Conservation (phyloP, 495 filamentous ascomycete genomes). For the Lineolata rhizophorae region DNA sequence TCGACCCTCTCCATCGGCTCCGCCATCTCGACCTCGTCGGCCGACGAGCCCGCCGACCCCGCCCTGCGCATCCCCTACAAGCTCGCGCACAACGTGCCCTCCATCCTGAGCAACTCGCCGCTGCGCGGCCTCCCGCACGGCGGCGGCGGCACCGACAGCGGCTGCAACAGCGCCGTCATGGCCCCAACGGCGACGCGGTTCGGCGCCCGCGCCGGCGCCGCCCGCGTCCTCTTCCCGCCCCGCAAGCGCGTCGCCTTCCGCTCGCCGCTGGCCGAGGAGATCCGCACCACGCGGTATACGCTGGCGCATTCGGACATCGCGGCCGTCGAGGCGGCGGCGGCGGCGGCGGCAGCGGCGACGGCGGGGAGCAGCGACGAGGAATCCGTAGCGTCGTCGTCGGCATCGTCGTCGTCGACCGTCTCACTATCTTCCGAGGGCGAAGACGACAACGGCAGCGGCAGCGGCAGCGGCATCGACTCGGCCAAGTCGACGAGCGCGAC, state of each 20-base stretch:
- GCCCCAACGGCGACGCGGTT: too few relatives aligned
- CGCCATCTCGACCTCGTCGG: conserved; percentile 11
- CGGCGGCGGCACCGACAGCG: conserved; percentile 9
- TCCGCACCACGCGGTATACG: conserved; percentile 28
- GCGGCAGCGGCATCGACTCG: too few relatives aligned
- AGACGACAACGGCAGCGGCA: too few relatives aligned
- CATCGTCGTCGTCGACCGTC: too few relatives aligned
- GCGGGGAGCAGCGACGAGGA: conserved; percentile 4
- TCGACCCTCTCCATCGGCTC: conserved; percentile 10
- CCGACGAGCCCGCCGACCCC: conserved; percentile 8
- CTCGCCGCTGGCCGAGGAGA: conserved; percentile 30
- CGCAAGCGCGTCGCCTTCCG: conserved; percentile 34
- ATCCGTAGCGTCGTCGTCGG: conserved; percentile 4
- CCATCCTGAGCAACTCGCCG: conserved; percentile 18
- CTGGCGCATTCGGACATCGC: conserved; percentile 27
- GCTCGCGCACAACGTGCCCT: conserved; percentile 14
- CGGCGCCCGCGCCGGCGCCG: conserved; percentile 18
- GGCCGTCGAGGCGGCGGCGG: conserved; percentile 8
- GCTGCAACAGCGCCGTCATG: too few relatives aligned
- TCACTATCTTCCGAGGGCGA: too few relatives aligned
- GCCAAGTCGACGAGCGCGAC: too few relatives aligned
- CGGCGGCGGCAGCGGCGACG: conserved; percentile 5
- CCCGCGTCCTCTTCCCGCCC: conserved; percentile 31
- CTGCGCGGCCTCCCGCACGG: conserved; percentile 15
- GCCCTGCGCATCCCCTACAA: conserved; percentile 15